A percentile compares a stretch with the other conserved stretches of the same genome.
Conservation (phyloP, 257 asterid genomes). For the Solanum dulcamara region DNA sequence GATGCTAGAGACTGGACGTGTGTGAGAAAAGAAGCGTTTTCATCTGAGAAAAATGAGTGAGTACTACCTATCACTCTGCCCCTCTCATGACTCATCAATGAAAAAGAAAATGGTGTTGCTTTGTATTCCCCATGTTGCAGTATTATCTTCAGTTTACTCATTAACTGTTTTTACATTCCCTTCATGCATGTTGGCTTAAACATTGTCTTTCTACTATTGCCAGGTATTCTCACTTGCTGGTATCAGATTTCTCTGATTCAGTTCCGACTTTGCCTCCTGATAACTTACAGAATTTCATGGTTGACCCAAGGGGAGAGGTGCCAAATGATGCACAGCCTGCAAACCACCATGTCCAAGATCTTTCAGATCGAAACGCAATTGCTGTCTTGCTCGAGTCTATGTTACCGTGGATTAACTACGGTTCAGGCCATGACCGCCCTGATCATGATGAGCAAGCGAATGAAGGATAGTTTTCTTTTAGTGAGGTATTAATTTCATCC, state of each 20-base stretch:
- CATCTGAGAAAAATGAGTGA: constrained; percentile 81
- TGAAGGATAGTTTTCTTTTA: constrained; percentile 17
- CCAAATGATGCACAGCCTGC: constrained; percentile 25
- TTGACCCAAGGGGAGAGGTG: constrained; percentile 46
- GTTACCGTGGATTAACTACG: constrained; percentile 72
- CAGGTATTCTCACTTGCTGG: constrained; percentile 73
- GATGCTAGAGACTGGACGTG: constrained; percentile 75
- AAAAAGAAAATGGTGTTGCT: background rate
- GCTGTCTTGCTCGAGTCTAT: constrained; percentile 79
- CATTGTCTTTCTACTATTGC: background rate
- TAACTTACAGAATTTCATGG: constrained; percentile 66
- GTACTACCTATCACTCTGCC: background rate
- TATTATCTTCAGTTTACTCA: background rate
- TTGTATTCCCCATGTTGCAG: background rate
- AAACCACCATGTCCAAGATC: constrained; percentile 33
- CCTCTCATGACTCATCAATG: background rate
- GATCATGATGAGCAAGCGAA: constrained; percentile 25
- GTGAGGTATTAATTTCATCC: background rate
- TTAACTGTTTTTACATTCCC: background rate
- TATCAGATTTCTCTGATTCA: constrained; percentile 78
- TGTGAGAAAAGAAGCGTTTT: constrained; percentile 69
- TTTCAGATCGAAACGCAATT: constrained; percentile 54
- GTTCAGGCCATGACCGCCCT: constrained; percentile 27
- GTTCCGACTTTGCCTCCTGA: constrained; percentile 92
- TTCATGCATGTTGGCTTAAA: background rate